Evolutionary conservation across 2,329 filamentous ascomycete species (phyloP), one percentile per base, ranked within the genome.

Genomic region (Botrytis cinerea): DNA sequence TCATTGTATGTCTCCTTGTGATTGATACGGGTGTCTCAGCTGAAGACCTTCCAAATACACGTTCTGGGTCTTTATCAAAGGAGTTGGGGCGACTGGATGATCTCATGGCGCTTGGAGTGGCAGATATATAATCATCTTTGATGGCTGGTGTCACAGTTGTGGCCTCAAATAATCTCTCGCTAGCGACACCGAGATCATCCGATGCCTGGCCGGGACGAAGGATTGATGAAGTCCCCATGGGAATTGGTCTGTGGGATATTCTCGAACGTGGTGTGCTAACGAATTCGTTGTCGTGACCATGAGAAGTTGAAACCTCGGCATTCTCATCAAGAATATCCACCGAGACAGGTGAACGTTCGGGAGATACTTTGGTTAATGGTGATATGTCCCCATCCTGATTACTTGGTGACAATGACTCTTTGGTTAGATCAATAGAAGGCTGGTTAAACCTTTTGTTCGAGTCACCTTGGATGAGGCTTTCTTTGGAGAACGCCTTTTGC

Each of bases 311-410:
- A 40, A 28, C 4, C 12, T 51, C 32, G 14, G 62, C 14, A 14
- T 22, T 32, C 38, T 22, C 70, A 43, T 72, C 48, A 25, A 43
- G n/a, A 18, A 32, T 40, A 7, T 18, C n/a, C 38, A 51, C 14
- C 22, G 12, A 57, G 18, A n/a, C 28, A 59, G 48, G 54, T 14
- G 66, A 32, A 43, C 32, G 18, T 4, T 57, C 66, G 6, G 18
- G 20, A 59, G 48, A 22, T n/a, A 35, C n/a, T 2, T 45, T 57
- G 35, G 66, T 25, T 32, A 8, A 57, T 28, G 35, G 35, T 32
- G 35, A 57, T 8, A 22, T 12, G 40, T 76, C 77, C 77, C 77
- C 78, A 22, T 75, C 78, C 59, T 78, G 76, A 46, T 78, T 76
- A 64, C 74, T 70, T 28, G 35, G 40, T 32, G 68, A 62, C 1